These are phyloP conservation scores for Akanthomyces muscarius DNA, from an alignment of 2,329 filamentous ascomycete genomes.

Conservation along the genomic window DNA sequence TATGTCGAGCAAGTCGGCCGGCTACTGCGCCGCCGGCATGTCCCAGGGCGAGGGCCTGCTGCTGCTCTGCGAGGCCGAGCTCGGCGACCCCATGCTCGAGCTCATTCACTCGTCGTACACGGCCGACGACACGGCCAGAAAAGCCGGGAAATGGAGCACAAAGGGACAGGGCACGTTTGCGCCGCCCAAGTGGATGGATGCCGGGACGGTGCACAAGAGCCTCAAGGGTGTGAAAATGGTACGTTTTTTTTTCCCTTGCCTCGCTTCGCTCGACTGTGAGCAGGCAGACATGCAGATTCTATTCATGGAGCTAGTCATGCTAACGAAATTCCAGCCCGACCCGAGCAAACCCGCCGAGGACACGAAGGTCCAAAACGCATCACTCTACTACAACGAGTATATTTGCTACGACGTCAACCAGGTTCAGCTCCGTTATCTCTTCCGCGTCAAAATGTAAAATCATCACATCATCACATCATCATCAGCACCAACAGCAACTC, in stretches of 20 bases:
- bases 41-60: constrained; percentile 70
- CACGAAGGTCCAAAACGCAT: constrained; percentile 43
- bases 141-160: constrained; percentile 60
- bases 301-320: not conserved
- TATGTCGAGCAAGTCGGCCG: constrained; percentile 77
- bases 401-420: constrained; percentile 68
- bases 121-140: constrained; percentile 61
- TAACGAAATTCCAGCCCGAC: constrained; percentile 43
- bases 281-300: too few relatives aligned
- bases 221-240: constrained; percentile 69
- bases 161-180: constrained; percentile 64
- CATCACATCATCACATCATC: not conserved
- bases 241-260: constrained; percentile 28
- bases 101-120: constrained; percentile 54
- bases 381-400: constrained; percentile 67
- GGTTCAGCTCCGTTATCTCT: constrained; percentile 65
- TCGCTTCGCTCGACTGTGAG: not conserved
- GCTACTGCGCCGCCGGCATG: constrained; percentile 62
- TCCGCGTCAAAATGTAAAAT: constrained; percentile 53
- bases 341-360: constrained; percentile 39
- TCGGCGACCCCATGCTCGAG: constrained; percentile 70
- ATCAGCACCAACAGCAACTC: not conserved
- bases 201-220: constrained; percentile 55
- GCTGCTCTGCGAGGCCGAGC: constrained; percentile 73
- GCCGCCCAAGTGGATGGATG: constrained; percentile 73